Evolutionary conservation across 2,329 filamentous ascomycete genomes (phyloP), one percentile per base, ranked within the genome.

Genomic region (Pseudocercospora pini-densiflorae): DNA sequence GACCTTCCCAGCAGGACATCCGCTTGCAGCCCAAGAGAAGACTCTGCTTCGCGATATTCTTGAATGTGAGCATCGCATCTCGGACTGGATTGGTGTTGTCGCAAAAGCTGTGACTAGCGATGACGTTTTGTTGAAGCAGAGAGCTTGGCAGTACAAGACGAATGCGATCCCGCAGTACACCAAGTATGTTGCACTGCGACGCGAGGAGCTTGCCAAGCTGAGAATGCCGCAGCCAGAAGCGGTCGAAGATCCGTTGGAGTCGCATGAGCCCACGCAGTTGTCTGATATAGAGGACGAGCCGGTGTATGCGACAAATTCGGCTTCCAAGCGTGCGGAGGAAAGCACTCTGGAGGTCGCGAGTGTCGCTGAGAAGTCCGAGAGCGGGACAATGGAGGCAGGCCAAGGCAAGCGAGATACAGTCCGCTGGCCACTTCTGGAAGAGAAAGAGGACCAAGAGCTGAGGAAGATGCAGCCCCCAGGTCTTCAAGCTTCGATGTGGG

Each of bases 91-190:
- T 12, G 51, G 51, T 2, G 51, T 55, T 4, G 51, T 55, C 4
- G 51, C 51, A 12, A 55, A 55, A 8, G 51, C 51, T n/a, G 51
- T 55, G 23, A 55, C 12, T n/a, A 55, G 51, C 8, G 16, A 55
- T 3, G 51, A 55, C 24, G 51, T 55, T 12, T 10, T 55, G 2
- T 5, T 55, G 51, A 55, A 55, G 12, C 23, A 55, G 8, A 55
- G 16, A 9, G 51, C 51, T 8, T 55, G 51, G 51, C 51, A 55
- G 16, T 55, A 55, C 27, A 55, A 55, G 51, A 55, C 51, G 51
- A 55, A 31, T 8, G 23, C 24, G 3, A 55, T 55, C 3, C 51
- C 51, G 1, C 51, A 29, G 16, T 55, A 27, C 24, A 55, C 24
- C 12, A 55, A 55, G 6, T 55, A 55, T 31, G 51, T 55, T 19